These are phyloP conservation scores for Silene conica DNA, from an alignment of 148 eudicot genomes.

Conservation along the genomic window DNA sequence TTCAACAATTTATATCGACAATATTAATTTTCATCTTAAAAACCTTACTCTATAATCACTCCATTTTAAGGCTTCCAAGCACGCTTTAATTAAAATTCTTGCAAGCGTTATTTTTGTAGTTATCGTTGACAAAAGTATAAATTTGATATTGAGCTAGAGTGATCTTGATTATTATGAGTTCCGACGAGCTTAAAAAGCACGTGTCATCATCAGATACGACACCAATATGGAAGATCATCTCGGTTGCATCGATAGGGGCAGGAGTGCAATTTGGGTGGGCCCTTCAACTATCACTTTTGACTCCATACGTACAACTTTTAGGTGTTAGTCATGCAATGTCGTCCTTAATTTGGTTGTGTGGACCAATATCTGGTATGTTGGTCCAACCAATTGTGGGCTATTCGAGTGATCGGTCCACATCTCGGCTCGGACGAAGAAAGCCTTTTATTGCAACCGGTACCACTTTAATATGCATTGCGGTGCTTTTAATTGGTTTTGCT, in stretches of 20 bases:
- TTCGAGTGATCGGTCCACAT: constrained; percentile 51
- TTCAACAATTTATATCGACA: too few relatives aligned
- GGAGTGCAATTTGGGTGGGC: constrained; percentile 94
- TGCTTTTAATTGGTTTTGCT: constrained; percentile 67
- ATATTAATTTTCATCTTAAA: too few relatives aligned
- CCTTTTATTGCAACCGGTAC: constrained; percentile 66
- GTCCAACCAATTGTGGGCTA: constrained; percentile 79
- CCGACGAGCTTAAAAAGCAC: constrained; percentile 17
- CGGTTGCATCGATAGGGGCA: constrained; percentile 62
- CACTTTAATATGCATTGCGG: constrained; percentile 35
- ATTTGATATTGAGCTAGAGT: too few relatives aligned
- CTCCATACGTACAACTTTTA: constrained; percentile 65
- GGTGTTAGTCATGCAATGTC: constrained; percentile 68
- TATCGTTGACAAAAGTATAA: too few relatives aligned
- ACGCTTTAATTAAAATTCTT: too few relatives aligned
- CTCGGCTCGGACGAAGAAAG: constrained; percentile 66
- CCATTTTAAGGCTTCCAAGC: not conserved
- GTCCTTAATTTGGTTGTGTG: constrained; percentile 77
- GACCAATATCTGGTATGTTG: constrained; percentile 75
- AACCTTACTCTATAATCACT: not conserved
- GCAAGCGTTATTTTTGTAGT: too few relatives aligned
- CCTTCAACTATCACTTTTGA: constrained; percentile 62
- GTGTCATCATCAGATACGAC: constrained; percentile 12
- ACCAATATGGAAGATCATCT: constrained; percentile 32
- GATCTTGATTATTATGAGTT: constrained; percentile 9